Percentiles rank a stretch among this genome's conserved stretches.
These are phyloP conservation scores for Podospora comata DNA, from an alignment of 495 filamentous ascomycete genomes.

Conservation along the genomic window DNA sequence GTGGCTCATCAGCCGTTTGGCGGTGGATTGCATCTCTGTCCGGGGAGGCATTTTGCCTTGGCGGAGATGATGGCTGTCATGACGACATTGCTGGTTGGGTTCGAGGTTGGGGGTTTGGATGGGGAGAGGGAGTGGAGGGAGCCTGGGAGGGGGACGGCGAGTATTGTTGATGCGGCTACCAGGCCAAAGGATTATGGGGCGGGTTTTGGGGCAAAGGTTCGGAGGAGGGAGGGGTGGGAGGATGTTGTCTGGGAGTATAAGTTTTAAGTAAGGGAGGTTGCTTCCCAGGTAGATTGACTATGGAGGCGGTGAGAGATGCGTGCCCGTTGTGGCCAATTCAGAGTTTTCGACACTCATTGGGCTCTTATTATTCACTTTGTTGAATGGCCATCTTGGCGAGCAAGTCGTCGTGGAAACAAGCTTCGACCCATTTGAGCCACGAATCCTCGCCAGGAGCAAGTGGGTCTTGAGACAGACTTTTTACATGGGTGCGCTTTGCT, in stretches of 20 bases:
- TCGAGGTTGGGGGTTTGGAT: slow-evolving; percentile 14
- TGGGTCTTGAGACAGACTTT: too few relatives aligned
- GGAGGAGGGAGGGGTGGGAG: slow-evolving; percentile 16
- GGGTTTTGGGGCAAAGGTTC: slow-evolving; percentile 14
- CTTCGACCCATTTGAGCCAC: too few relatives aligned
- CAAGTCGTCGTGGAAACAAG: too few relatives aligned
- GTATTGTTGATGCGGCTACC: slow-evolving; percentile 21
- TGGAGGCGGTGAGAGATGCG: too few relatives aligned
- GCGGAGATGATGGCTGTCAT: slow-evolving; percentile 24
- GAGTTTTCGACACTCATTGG: too few relatives aligned
- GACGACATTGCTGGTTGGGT: slow-evolving; percentile 18
- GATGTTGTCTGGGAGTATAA: slow-evolving; percentile 16
- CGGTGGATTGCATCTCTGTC: slow-evolving; percentile 21
- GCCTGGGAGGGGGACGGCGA: slow-evolving; percentile 9
- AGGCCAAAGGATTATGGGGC: slow-evolving; percentile 17
- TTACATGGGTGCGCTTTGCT: too few relatives aligned
- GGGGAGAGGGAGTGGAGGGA: slow-evolving; percentile 7
- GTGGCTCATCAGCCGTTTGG: slow-evolving; percentile 20
- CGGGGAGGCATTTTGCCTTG: slow-evolving; percentile 19
- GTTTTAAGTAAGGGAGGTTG: background rate
- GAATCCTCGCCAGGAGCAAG: too few relatives aligned
- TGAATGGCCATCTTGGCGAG: too few relatives aligned
- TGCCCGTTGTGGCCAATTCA: too few relatives aligned
- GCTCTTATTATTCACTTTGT: too few relatives aligned
- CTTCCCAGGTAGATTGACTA: too few relatives aligned